Evolutionary conservation across 1,139 yeast species (phyloP), one percentile per base, ranked within the genome.

Genomic region (Magnusiomyces clavatus): DNA sequence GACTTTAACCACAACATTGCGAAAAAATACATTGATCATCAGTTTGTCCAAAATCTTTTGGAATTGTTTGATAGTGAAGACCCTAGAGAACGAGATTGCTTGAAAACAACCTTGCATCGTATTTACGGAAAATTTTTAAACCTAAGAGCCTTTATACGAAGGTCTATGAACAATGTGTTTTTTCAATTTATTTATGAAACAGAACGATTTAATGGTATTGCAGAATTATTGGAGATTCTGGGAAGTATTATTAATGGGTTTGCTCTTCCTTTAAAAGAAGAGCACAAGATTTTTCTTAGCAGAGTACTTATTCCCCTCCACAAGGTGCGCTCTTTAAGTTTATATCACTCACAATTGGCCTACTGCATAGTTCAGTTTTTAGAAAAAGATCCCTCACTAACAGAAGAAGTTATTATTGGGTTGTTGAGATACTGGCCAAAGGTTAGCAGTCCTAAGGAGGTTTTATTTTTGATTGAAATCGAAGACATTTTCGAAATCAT

Each of bases 171-270:
- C 70, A 88, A 92, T 67, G 95, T 92, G 43, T 92, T 92, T 63
- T 76, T 92, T 63, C 96, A 87, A 67, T 94, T 92, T 71, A 82
- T 84, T 49, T 94, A 92, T 70, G 99, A 92, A 69, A 90, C 97
- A 6, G 97, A 87, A 64, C 77, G 96, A 62, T 92, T 90, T 68
- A 92, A 94, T 66, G 99, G 99, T 58, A 83, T 92, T 57, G 96
- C 96, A 11, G 99, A 92, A 71, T 76, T 92, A 58, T 76, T 92
- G 60, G 99, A 92, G 69, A 92, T 92, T 53, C 77, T 94, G 61
- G 99, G 99, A 10, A 85, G 95, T 24, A 94, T 92, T 63, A 92
- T 94, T 64, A 92, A 92, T 69, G 99, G 99, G 17, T 92, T 92
- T 75, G 99, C 99, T 5, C 75, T 92, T 58, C 99, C 99, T 2